Base-by-base conservation (phyloP, 768 basidiomycete species). In the Gymnopilus junonius region DNA sequence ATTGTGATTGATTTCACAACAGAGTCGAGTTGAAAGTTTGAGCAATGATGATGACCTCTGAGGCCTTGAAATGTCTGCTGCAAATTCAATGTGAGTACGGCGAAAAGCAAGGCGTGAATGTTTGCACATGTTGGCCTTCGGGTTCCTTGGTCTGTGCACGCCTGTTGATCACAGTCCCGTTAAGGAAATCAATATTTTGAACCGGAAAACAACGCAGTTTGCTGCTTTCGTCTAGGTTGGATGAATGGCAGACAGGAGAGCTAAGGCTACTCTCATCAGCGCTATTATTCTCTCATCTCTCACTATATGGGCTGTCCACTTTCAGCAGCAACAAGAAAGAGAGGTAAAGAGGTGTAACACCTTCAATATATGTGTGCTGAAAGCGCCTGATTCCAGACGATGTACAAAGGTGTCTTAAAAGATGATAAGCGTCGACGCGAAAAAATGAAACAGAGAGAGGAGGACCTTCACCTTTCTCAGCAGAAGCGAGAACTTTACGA, bases 261-360 rank as follows among this genome's bases (percentile, higher is more conserved):
- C 95, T 20, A 94, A 91, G 75, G 77, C 83, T 42, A 93, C 94
- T 1, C 82, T 97, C n/a, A 77, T 80, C 34, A 83, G 82, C 25
- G 88, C 95, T 4, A 74, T 92, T 55, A 68, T 83, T 7, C 70
- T 90, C 55, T 87, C 92, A 12, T 82, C 83, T 2, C 75, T 90
- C 37, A 92, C 91, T 27, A 86, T 98, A 74, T 97, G 89, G 87
- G 93, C 87, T 20, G 95, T 98, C 31, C 96, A 98, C 73, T 91
- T 83, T 70, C 86, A 95, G 59, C 95, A 98, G 72, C 79, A 83
- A 15, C 85, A 87, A 70, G 95, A 98, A 75, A 89, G 89, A 59
- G 87, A 94, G 68, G 96, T 95, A 66, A 51, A 79, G 39, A 40
- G 21, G 59, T 37, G 56, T 43, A 23, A 31, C 17, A 21, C 34